Percentiles rank a stretch among this genome's conserved stretches.
These are phyloP conservation scores for Phyllosticta citriasiana DNA, from an alignment of 2,329 filamentous ascomycete genomes.

Conservation along the genomic window DNA sequence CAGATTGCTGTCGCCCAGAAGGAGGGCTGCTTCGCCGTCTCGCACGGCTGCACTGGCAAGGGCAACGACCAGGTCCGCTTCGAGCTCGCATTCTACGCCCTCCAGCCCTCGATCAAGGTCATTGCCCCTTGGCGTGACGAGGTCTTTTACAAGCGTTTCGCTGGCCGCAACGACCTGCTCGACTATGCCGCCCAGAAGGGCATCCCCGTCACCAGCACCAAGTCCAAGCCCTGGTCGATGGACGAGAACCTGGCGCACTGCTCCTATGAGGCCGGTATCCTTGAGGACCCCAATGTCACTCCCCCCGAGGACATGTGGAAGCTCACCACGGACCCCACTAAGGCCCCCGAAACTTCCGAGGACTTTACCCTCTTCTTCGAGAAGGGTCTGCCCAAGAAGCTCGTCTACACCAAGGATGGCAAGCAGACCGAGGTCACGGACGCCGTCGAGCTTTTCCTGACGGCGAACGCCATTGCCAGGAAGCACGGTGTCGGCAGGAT, in stretches of 20 bases:
- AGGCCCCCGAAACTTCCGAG: conserved; percentile 60
- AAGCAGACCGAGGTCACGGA: conserved; percentile 53
- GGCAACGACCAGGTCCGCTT: conserved; percentile 59
- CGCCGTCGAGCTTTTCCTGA: conserved; percentile 61
- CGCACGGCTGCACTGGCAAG: conserved; percentile 35
- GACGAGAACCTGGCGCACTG: conserved; percentile 67
- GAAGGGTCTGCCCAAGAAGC: conserved; percentile 63
- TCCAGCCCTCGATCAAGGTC: conserved; percentile 57
- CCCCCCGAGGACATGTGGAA: conserved; percentile 76
- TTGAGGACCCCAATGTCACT: conserved; percentile 55
- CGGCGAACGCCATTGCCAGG: conserved; percentile 61
- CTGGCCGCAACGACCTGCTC: conserved; percentile 61
- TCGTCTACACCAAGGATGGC: conserved; percentile 45
- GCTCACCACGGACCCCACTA: conserved; percentile 55
- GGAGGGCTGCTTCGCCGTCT: conserved; percentile 46
- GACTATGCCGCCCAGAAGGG: conserved; percentile 57
- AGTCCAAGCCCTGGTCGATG: conserved; percentile 60
- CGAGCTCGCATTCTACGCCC: conserved; percentile 52
- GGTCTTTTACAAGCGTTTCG: conserved; percentile 60
- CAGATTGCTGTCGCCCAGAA: conserved; percentile 56
- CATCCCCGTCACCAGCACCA: conserved; percentile 64
- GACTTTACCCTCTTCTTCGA: conserved; percentile 64
- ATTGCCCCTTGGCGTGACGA: conserved; percentile 67
- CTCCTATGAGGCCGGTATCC: conserved; percentile 68
- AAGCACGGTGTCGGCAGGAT: conserved; percentile 68